Evolutionary conservation across 106 monocot genomes (phyloP).

Genomic region (Acorus calamus): DNA sequence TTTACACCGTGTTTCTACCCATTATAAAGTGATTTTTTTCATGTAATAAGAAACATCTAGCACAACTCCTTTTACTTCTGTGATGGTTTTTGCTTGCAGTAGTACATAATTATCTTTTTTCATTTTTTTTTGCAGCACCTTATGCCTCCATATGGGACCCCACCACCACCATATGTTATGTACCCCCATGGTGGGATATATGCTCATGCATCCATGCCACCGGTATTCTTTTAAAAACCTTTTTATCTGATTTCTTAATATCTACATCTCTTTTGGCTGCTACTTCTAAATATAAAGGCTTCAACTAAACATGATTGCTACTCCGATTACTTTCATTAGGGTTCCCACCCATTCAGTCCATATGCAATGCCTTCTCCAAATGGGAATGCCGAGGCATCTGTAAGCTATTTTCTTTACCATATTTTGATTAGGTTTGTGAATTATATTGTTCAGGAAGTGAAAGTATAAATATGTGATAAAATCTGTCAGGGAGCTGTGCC

Average conservation of each 20-base stretch:
- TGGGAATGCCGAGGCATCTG: slow-evolving; percentile 60
- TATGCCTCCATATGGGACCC: slow-evolving; percentile 83
- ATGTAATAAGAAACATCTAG: no score
- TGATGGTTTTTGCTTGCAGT: no score
- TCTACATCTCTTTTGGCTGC: no score
- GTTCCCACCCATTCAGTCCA: slow-evolving; percentile 70
- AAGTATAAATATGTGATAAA: no score
- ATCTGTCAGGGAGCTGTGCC: slow-evolving; percentile 34
- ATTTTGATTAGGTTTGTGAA: no score
- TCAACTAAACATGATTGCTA: not conserved
- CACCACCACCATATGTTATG: slow-evolving; percentile 81
- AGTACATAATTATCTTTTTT: no score
- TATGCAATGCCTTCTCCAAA: slow-evolving; percentile 70
- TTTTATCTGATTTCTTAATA: not conserved
- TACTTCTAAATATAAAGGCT: no score
- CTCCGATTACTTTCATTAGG: slow-evolving; percentile 25
- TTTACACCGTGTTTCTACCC: no score
- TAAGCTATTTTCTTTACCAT: slow-evolving; percentile 29
- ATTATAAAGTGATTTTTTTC: no score
- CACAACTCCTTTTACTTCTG: no score
- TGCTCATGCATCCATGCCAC: slow-evolving; percentile 75
- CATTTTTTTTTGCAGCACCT: slow-evolving; percentile 33
- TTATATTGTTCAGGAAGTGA: no score
- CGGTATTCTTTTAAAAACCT: slow-evolving; percentile 25
- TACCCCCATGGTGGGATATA: slow-evolving; percentile 77